Base-by-base conservation (phyloP, 306 rosid species). In the Mucuna pruriens region DNA sequence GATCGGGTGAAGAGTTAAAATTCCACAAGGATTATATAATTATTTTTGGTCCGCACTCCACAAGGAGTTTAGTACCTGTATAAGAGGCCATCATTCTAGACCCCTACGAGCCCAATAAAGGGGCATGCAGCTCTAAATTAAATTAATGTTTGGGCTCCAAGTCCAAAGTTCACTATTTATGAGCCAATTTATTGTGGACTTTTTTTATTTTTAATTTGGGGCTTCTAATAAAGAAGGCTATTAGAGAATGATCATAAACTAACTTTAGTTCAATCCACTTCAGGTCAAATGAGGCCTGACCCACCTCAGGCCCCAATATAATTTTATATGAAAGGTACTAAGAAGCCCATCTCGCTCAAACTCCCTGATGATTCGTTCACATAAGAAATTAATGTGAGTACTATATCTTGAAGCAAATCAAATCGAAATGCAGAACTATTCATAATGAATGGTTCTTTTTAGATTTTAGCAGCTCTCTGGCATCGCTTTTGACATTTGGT, bases 321-420 rank as follows among this genome's bases (percentile, higher is more conserved):
- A n/a, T n/a, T n/a, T n/a, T n/a, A n/a, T n/a, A n/a, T n/a, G n/a
- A n/a, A n/a, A n/a, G n/a, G n/a, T 29, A 29, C 3, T 29, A 29
- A 29, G 57, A 49, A 49, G 57, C 57, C 29, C 20, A 55, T 0
- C 95, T 92, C 0, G 84, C 92, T 94, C 95, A 92, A 20, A 91
- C 84, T 42, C 92, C 97, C 94, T 89, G 66, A 19, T 55, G 12
- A 1, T 57, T 29, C 26, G 34, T 70, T 51, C 9, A 34, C 26
- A 70, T 22, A 15, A 25, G 1, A 48, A 69, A 34, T 49, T 67
- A 39, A 64, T 72, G 2, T 7, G 3, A 48, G 58, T 4, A 4
- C 40, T 38, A 7, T 38, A 44, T 44, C 49, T 10, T 44, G 12
- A 7, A 40, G 46, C 46, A 4, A 23, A 73, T 33, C 65, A 17